Base-by-base conservation (phyloP, 2,329 filamentous ascomycete species). In the Fusarium succisae region DNA sequence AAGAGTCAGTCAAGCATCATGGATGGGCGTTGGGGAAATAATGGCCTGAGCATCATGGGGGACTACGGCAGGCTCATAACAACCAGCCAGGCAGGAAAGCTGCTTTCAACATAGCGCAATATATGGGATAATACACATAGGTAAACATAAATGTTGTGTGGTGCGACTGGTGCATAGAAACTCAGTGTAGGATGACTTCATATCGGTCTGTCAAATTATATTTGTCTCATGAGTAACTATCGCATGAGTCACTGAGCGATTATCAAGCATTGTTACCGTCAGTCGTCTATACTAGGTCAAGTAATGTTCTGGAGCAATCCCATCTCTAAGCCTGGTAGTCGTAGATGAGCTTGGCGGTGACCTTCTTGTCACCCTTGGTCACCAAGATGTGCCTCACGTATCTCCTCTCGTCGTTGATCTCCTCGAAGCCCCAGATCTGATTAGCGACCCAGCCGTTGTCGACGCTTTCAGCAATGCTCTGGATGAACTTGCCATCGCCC, bases 341-440 rank as follows among this genome's bases (percentile, higher is more conserved):
- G 77, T 91, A 91, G 43, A 91, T 84, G 74, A 91, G 82, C 77
- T 85, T 84, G 64, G 90, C 82, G 76, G 84, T 83, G 39, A 84
- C 84, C 73, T 84, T 84, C 83, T 89, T 79, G 6, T 76, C 78
- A 26, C 80, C 86, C 84, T 90, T 90, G 61, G 83, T 84, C 37
- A 89, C 83, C 3, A 90, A 81, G 13, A 91, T 81, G 73, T 90
- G 87, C 60, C 90, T 81, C 57, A 82, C 83, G 75, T 91, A 86
- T 72, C 86, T 82, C 70, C 90, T 81, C 84, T 86, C 83, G 18
- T 87, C 88, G 13, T 87, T 81, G 14, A 90, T 78, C 32, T 77
- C 74, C 85, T 90, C 85, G 80, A 91, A 91, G 3, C 89, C 89
- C 90, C 90, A 91, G 70, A 89, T 81, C 86, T 91, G 89, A 18